Conservation (phyloP, 805 yeast genomes). For the Pichia heedii region DNA sequence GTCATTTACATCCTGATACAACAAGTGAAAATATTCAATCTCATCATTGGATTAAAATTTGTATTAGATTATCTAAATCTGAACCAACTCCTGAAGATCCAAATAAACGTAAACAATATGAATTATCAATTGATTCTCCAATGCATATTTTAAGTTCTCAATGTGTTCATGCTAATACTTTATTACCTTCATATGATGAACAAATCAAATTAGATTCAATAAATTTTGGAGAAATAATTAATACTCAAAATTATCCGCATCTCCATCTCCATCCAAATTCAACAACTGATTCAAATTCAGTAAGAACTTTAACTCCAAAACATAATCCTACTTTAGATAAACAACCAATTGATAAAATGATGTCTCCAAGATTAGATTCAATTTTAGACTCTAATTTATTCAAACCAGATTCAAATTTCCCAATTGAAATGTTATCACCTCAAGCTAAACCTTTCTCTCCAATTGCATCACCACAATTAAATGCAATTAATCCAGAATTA, state of each 20-base stretch:
- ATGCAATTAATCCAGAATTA: constrained; percentile 23
- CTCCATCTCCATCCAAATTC: background rate
- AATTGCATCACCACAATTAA: constrained; percentile 23
- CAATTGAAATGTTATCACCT: constrained; percentile 44
- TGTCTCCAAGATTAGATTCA: constrained; percentile 19
- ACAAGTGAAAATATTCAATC: constrained; percentile 70
- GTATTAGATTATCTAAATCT: constrained; percentile 66
- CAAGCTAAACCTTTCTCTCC: constrained; percentile 59
- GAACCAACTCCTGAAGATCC: constrained; percentile 40
- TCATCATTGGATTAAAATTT: constrained; percentile 92
- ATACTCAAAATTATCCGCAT: background rate
- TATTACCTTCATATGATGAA: constrained; percentile 59
- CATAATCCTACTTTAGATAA: constrained; percentile 1
- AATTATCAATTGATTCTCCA: constrained; percentile 91
- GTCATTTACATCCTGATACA: constrained; percentile 76
- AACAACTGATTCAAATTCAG: background rate
- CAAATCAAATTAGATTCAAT: constrained; percentile 13
- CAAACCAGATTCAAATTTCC: constrained; percentile 39
- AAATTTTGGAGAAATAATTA: background rate
- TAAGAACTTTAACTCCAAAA: constrained; percentile 3
- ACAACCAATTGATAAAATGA: constrained; percentile 17
- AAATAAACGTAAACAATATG: constrained; percentile 77
- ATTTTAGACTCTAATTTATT: constrained; percentile 40
- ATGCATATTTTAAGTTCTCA: constrained; percentile 68
- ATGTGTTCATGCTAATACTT: constrained; percentile 74